Percentiles rank a stretch among this genome's conserved stretches.
Conservation (phyloP, 805 yeast species). For the Metschnikowia baotianmanensis region DNA sequence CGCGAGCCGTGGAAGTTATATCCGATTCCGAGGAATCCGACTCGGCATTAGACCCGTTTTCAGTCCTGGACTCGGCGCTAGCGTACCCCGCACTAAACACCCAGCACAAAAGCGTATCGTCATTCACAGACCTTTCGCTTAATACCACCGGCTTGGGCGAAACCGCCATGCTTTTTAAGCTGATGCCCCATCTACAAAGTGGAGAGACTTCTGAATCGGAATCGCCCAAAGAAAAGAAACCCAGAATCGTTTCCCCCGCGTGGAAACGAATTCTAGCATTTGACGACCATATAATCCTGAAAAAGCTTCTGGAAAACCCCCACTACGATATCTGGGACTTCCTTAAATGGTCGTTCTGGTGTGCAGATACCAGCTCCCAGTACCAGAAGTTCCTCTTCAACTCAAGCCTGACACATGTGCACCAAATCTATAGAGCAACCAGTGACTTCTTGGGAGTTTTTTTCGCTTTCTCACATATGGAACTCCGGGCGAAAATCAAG, state of each 20-base stretch:
- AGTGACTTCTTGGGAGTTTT: conserved; percentile 19
- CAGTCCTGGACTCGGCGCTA: not conserved
- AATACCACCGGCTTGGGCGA: conserved; percentile 20
- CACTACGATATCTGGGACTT: conserved; percentile 31
- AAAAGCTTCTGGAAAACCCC: conserved; percentile 23
- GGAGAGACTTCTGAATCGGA: conserved; percentile 16
- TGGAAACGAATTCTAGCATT: conserved; percentile 23
- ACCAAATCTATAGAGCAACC: conserved; percentile 26
- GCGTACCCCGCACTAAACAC: conserved; percentile 1
- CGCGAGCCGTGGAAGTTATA: conserved; percentile 18
- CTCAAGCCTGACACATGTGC: conserved; percentile 22
- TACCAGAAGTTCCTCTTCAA: conserved; percentile 20
- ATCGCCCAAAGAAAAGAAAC: conserved; percentile 6
- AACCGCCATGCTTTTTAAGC: conserved; percentile 18
- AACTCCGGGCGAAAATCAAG: conserved; percentile 1
- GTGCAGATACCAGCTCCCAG: conserved; percentile 30
- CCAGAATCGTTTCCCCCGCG: not conserved
- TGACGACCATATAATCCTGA: conserved; percentile 31
- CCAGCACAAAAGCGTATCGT: conserved; percentile 6
- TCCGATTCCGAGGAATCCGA: conserved; percentile 26
- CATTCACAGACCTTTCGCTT: conserved; percentile 15
- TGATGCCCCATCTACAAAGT: conserved; percentile 21
- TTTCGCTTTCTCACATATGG: conserved; percentile 20
- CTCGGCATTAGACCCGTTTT: conserved; percentile 4
- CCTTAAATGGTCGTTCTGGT: conserved; percentile 35